Evolutionary conservation across 1,139 yeast species (phyloP).

Genomic region (Debaryomyces udenii): DNA sequence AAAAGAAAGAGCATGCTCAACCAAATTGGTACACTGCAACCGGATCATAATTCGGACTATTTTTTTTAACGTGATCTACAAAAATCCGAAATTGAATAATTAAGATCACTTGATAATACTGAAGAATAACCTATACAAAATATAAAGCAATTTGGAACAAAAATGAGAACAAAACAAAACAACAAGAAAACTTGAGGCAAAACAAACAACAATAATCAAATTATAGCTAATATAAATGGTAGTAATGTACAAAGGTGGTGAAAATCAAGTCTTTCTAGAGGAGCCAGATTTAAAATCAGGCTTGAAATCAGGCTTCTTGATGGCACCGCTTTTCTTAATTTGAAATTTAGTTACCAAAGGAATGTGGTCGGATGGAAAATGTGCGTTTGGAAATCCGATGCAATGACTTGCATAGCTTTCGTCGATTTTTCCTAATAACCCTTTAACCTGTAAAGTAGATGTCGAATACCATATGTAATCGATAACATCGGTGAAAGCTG

Average conservation of each 20-base stretch:
- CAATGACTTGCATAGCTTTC: constrained; percentile 71
- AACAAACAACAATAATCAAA: constrained; percentile 2
- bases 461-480: constrained; percentile 97
- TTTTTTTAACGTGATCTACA: too few relatives aligned
- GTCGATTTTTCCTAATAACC: constrained; percentile 84
- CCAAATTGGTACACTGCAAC: too few relatives aligned
- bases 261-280: constrained; percentile 50
- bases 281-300: constrained; percentile 51
- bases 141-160: constrained; percentile 3
- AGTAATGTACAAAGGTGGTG: constrained; percentile 7
- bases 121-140: constrained; percentile 7
- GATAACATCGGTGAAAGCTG: constrained; percentile 88
- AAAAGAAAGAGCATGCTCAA: too few relatives aligned
- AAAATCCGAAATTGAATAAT: too few relatives aligned
- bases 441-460: constrained; percentile 74
- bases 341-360: constrained; percentile 80
- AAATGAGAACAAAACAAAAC: constrained; percentile 4
- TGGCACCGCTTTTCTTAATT: constrained; percentile 52
- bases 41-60: too few relatives aligned
- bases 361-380: constrained; percentile 93
- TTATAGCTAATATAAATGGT: constrained; percentile 6
- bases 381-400: constrained; percentile 93
- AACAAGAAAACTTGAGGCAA: constrained; percentile 4
- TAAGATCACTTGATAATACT: constrained; percentile 1
- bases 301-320: constrained; percentile 34